Evolutionary conservation across 2,329 filamentous ascomycete genomes (phyloP), one percentile per base, ranked within the genome.

Genomic region (Talaromyces sp.): DNA sequence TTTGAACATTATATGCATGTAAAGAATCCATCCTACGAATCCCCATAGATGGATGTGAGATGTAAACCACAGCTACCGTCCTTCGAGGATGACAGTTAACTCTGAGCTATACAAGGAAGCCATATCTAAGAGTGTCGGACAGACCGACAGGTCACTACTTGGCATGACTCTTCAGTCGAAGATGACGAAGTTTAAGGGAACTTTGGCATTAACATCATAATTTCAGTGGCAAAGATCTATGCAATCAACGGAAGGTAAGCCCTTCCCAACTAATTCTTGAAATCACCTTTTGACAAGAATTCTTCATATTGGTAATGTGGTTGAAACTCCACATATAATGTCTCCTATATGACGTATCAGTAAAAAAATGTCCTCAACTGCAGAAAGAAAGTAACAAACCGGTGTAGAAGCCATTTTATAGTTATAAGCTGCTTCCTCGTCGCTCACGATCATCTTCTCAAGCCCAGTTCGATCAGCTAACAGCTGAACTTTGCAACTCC

Each of bases 401-500:
- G 60, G 60, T 14, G 60, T 62, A 24, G 47, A 56, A 2, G 60
- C 60, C 60, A 62, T 62, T 24, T 56, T 24, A 39, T 43, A 62
- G 11, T 62, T 62, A 27, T 62, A 62, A 45, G 47, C 48, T 14
- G 60, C 60, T 41, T 62, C 60, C n/a, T 62, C 60, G 31, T 62
- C 60, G 27, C 60, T 62, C 31, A 62, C 60, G 16, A 56, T 56
- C 6, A n/a, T 37, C 70, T 85, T 85, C 35, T 78, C 74, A 13
- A 84, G 70, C 0, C 78, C 79, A 0, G 88, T 87, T 0, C 88
- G 87, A 74, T 91, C 88, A 39, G 87, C 85, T 68, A 82, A 79
- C 52, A 90, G 78, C 77, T 91, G 88, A 35, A 90, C 83, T 57
- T 85, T 82, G 72, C 88, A 91, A 56, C 84, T 86, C 57, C 88